Conservation (phyloP, 2,329 filamentous ascomycete species). For the Blumeria hordei region DNA sequence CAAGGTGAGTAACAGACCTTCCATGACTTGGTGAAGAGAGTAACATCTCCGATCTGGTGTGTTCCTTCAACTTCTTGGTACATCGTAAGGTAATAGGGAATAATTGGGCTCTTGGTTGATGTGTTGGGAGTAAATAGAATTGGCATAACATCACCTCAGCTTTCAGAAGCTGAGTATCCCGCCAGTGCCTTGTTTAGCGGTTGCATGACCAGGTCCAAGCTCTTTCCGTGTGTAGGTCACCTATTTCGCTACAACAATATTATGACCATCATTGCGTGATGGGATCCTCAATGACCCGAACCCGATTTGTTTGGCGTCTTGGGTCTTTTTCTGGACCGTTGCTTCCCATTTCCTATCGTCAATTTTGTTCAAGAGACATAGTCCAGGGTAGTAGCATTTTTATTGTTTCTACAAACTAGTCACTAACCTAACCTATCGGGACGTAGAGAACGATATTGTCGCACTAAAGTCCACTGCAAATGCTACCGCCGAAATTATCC, state of each 20-base stretch:
- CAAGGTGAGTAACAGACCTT: conserved; percentile 6
- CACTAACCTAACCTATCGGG: background rate
- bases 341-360: background rate
- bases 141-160: background rate
- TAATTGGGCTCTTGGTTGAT: background rate
- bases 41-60: conserved; percentile 11
- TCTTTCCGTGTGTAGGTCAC: too few relatives aligned
- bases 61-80: conserved; percentile 13
- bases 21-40: conserved; percentile 16
- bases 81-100: conserved; percentile 6
- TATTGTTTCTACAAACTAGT: background rate
- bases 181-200: background rate
- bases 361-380: background rate
- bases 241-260: too few relatives aligned
- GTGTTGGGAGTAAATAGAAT: background rate
- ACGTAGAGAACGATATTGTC: conserved; percentile 14
- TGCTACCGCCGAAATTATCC: background rate
- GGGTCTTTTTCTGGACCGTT: too few relatives aligned
- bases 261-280: too few relatives aligned
- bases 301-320: too few relatives aligned
- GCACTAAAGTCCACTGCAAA: conserved; percentile 1
- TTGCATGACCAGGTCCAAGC: background rate
- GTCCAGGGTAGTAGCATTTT: background rate
- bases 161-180: background rate
- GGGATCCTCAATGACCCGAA: too few relatives aligned